phyloP scores from a whole-genome alignment of 257 asterid species.

The Sherardia arvensis region DNA sequence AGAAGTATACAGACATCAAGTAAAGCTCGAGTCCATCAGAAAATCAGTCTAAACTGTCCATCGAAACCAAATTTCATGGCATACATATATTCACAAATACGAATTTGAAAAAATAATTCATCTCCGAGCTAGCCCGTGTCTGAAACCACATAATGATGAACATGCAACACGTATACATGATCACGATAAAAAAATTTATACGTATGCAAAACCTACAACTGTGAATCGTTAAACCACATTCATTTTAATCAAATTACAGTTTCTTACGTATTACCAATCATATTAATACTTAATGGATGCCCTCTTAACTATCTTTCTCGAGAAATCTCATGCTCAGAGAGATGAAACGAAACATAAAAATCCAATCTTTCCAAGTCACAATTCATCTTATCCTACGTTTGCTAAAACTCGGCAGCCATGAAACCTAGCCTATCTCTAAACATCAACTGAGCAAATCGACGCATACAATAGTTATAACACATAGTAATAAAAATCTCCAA shows the following conservation, averaged over 20 bases:
- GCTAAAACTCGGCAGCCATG: no score
- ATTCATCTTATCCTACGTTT: neutral
- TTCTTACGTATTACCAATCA: neutral
- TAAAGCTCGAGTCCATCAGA: neutral
- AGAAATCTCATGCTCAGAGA: no score
- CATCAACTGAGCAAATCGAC: neutral
- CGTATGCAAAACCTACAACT: neutral
- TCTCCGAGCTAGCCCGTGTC: no score
- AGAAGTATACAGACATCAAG: neutral
- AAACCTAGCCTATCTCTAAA: neutral
- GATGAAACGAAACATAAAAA: no score
- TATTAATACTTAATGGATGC: neutral
- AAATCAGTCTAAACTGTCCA: neutral
- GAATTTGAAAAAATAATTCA: no score
- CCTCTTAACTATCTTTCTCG: no score
- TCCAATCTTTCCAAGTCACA: no score
- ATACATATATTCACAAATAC: no score
- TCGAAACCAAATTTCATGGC: no score
- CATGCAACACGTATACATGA: neutral
- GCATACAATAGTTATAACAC: neutral
- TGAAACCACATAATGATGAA: no score
- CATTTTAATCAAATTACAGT: neutral
- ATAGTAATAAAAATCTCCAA: neutral
- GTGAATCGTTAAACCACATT: neutral
- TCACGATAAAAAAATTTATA: neutral